Base-by-base conservation (phyloP, 371 early-diverging fungal species). In the Phascolomyces articulosus region DNA sequence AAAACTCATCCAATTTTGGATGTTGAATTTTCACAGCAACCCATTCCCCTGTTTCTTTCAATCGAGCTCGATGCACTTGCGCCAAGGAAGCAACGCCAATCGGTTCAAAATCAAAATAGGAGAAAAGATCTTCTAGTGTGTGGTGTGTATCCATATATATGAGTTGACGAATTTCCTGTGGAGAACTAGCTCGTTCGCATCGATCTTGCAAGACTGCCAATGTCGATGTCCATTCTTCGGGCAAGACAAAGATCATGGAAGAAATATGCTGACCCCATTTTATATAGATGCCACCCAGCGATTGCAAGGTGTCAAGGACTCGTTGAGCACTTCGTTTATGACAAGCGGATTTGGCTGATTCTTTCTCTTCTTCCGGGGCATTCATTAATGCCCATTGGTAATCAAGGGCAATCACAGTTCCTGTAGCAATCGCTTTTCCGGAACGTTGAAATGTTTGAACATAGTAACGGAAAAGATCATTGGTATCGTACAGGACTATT, bases 21-120 rank as follows among this genome's bases (percentile, higher is more conserved):
- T 97, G 96, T 70, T 97, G 97, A 23, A 96, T 72, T 74, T 97
- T 97, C 67, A 97, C 92, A 1, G 97, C 98, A 3, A 96, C 96
- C 71, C 72, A 72, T 26, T 80, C 71, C 15, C 82, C 89, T 3
- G 64, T 49, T 16, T 47, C 31, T 16, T 83, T 69, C n/a, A 93
- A 71, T 34, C 71, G 78, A 0, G 92, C 95, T 18, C 80, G 79
- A 63, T 95, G 95, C 1, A 95, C 95, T 53, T 95, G 95, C 0
- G 95, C 95, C 54, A 94, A 73, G 7, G 92, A 92, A 3, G 94
- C 94, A 7, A 89, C 90, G 11, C 94, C 94, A 20, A 93, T 75
- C 0, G 94, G 94, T 21, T 71, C 69, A 29, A 77, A 75, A 58
- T 93, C 91, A 60, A 93, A 91, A 13, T 78, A 77, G 1, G 78